Conservation (phyloP, 2,329 filamentous ascomycete species). For the Colletotrichum shisoi region DNA sequence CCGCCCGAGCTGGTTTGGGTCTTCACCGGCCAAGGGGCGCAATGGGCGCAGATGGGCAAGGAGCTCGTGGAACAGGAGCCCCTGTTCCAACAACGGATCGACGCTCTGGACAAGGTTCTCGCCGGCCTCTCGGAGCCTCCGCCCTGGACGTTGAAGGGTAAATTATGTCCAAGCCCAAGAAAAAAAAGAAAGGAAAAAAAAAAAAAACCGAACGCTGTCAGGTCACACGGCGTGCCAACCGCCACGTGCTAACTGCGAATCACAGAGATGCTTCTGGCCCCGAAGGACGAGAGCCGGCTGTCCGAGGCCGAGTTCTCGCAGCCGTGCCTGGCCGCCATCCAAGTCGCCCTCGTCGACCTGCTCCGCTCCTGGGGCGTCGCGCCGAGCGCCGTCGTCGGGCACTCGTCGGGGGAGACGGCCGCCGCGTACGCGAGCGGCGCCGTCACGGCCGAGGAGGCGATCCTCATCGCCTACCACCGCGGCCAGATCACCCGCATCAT, state of each 20-base stretch:
- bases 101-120: slow-evolving; percentile 32
- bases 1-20: slow-evolving; percentile 28
- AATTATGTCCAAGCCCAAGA: no score
- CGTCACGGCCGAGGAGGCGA: slow-evolving; percentile 45
- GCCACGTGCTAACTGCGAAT: no score
- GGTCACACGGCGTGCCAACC: slow-evolving; percentile 24
- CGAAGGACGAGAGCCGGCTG: slow-evolving; percentile 15
- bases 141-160: slow-evolving; percentile 38
- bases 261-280: slow-evolving; percentile 34
- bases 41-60: slow-evolving; percentile 39
- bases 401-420: slow-evolving; percentile 54
- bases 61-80: slow-evolving; percentile 32
- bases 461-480: slow-evolving; percentile 49
- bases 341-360: slow-evolving; percentile 56
- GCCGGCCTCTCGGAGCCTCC: slow-evolving; percentile 10
- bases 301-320: slow-evolving; percentile 53
- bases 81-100: slow-evolving; percentile 32
- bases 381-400: slow-evolving; percentile 48
- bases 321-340: slow-evolving; percentile 56
- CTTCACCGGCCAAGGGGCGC: slow-evolving; percentile 41
- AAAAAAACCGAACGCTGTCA: background rate
- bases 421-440: slow-evolving; percentile 50
- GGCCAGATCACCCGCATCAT: slow-evolving; percentile 44
- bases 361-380: slow-evolving; percentile 46
- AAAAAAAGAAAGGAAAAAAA: rapidly evolving